These are phyloP conservation scores for Solanum hybrid DNA, from an alignment of 305 asterid genomes.

Conservation along the genomic window DNA sequence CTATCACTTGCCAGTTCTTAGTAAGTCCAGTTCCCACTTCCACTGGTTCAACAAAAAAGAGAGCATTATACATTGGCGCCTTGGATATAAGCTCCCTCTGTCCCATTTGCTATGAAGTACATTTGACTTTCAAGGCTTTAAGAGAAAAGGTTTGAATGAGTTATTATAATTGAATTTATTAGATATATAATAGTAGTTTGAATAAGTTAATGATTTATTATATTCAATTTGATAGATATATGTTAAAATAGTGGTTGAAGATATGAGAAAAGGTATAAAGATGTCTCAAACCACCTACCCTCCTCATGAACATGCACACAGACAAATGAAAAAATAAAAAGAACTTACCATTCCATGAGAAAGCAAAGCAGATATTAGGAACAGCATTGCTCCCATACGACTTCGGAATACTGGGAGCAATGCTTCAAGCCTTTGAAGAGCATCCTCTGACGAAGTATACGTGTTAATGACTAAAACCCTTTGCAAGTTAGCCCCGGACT, in stretches of 20 bases:
- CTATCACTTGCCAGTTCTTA: neutral
- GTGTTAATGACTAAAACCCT: conserved; percentile 47
- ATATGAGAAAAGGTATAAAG: neutral
- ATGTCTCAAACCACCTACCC: neutral
- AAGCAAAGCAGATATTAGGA: conserved; percentile 72
- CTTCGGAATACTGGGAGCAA: conserved; percentile 76
- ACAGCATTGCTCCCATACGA: conserved; percentile 91
- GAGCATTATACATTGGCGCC: neutral
- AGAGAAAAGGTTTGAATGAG: neutral
- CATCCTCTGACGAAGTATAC: conserved; percentile 40
- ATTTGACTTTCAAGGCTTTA: neutral
- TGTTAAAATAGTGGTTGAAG: neutral
- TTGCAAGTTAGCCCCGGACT: conserved; percentile 68
- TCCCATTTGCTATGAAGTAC: neutral
- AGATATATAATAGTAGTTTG: neutral
- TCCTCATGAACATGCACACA: neutral
- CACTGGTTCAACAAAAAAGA: neutral
- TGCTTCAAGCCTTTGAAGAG: conserved; percentile 46
- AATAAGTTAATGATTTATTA: neutral
- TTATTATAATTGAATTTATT: neutral
- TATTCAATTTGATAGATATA: neutral
- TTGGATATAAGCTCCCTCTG: neutral
- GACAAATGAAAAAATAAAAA: neutral
- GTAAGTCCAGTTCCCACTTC: neutral
- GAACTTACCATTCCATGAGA: conserved; percentile 80